Evolutionary conservation across 352 stramenopile genomes (phyloP), one percentile per base, ranked within the genome.

Genomic region (Nannochloropsis limnetica): DNA sequence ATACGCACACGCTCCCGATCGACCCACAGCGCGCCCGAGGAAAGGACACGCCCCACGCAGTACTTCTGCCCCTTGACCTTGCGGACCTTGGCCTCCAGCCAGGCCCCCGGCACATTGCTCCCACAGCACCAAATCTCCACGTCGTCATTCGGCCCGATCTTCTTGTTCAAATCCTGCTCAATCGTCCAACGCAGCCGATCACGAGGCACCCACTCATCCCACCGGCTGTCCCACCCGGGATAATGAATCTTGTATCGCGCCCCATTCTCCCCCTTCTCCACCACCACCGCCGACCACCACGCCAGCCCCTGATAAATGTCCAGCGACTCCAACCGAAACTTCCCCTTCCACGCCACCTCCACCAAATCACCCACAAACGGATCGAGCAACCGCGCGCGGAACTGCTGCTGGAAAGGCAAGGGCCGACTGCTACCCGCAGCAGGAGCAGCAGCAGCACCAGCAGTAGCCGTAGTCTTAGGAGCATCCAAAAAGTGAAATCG

Each of bases 161-260:
- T 29, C 9, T 81, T 81, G 20, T 81, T 81, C 20, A 54, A 44
- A 61, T 61, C 69, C 28, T 81, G 69, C 20, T 86, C 83, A 14
- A 88, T 80, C 23, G 85, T 79, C 86, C 86, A 89, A 3, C 87
- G 80, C 37, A 89, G 84, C 29, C 85, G 79, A 31, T 84, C 81
- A 45, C 87, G 86, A 20, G 79, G 45, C 31, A 89, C 86, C 86
- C 86, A 89, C 79, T 89, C 87, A 82, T 89, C 87, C 87, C 87
- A 89, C 22, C 86, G 83, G n/a, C 79, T 44, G 15, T 89, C 87
- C 87, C 87, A 89, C 27, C 86, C 84, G 17, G 86, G 81, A 80
- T 89, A 89, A 80, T 88, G 87, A 22, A 89, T 83, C 85, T 89
- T 86, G 69, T 88, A 88, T 49, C 84, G 25, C 28, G n/a, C n/a